These are phyloP conservation scores for Typha latifolia DNA, from an alignment of 176 grass and related monocot genomes.

Conservation along the genomic window DNA sequence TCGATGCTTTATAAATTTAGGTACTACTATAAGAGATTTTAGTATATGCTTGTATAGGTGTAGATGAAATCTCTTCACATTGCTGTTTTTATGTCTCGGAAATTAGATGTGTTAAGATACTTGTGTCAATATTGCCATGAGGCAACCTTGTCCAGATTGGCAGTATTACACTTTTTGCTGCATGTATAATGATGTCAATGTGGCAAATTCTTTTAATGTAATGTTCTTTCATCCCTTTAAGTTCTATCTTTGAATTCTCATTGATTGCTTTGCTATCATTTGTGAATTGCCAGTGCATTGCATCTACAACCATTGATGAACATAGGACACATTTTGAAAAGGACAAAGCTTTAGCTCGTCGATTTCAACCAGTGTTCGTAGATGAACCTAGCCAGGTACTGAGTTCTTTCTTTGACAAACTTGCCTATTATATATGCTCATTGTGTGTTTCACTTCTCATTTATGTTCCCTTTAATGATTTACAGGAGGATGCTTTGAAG, in stretches of 20 bases:
- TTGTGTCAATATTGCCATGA: no score
- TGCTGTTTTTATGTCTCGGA: not conserved
- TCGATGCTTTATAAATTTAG: not conserved
- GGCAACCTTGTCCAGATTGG: no score
- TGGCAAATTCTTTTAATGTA: no score
- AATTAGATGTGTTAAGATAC: not conserved
- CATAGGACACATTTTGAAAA: constrained; percentile 86
- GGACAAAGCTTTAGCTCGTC: constrained; percentile 94
- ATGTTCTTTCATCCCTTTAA: no score
- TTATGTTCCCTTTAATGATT: not conserved
- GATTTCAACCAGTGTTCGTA: constrained; percentile 83
- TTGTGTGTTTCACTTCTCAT: not conserved
- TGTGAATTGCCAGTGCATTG: constrained; percentile 59
- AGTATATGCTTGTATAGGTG: no score
- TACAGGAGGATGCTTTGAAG: constrained; percentile 76
- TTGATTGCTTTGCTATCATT: not conserved
- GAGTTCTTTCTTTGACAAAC: not conserved
- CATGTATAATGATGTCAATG: no score
- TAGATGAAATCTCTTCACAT: not conserved
- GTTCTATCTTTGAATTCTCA: no score
- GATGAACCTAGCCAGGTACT: constrained; percentile 77
- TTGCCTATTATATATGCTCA: not conserved
- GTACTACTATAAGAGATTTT: not conserved
- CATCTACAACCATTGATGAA: constrained; percentile 87
- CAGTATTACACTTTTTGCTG: no score